Percentiles rank a stretch among this genome's conserved stretches.
phyloP scores from a whole-genome alignment of 441 rosid genomes.

The Croton setiger region DNA sequence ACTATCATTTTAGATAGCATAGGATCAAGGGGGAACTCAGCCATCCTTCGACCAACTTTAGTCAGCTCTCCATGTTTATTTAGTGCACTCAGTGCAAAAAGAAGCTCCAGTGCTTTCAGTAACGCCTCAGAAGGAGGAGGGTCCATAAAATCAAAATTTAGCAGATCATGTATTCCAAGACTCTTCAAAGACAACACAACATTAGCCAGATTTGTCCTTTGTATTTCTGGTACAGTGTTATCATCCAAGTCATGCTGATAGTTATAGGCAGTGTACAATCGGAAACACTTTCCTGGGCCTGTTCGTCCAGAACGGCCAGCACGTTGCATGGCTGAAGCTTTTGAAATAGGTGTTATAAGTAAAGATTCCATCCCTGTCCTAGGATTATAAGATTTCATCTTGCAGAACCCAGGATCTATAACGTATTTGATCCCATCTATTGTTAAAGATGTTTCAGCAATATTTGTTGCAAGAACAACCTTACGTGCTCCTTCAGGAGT shows the following conservation, averaged over 20 bases:
- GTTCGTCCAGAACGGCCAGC: conserved; percentile 98
- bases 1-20: conserved; percentile 95
- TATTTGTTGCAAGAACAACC: conserved; percentile 94
- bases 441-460: conserved; percentile 97
- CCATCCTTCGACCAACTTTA: conserved; percentile 93
- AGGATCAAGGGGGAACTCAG: conserved; percentile 96
- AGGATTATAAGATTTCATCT: conserved; percentile 96
- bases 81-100: conserved; percentile 86
- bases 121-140: conserved; percentile 98
- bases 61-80: conserved; percentile 94
- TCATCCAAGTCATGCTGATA: conserved; percentile 89
- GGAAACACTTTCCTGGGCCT: conserved; percentile 90
- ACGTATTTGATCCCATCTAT: conserved; percentile 95
- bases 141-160: conserved; percentile 97
- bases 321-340: conserved; percentile 98
- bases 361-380: conserved; percentile 99
- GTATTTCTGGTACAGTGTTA: conserved; percentile 89
- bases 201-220: conserved; percentile 89
- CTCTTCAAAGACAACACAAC: conserved; percentile 94
- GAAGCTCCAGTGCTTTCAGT: conserved; percentile 80
- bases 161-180: conserved; percentile 90
- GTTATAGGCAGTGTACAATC: conserved; percentile 82
- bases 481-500: conserved; percentile 97
- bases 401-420: conserved; percentile 94
- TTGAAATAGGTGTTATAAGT: conserved; percentile 86